phyloP scores from a whole-genome alignment of 2,329 filamentous ascomycete species.

The Elsinoe fawcettii region DNA sequence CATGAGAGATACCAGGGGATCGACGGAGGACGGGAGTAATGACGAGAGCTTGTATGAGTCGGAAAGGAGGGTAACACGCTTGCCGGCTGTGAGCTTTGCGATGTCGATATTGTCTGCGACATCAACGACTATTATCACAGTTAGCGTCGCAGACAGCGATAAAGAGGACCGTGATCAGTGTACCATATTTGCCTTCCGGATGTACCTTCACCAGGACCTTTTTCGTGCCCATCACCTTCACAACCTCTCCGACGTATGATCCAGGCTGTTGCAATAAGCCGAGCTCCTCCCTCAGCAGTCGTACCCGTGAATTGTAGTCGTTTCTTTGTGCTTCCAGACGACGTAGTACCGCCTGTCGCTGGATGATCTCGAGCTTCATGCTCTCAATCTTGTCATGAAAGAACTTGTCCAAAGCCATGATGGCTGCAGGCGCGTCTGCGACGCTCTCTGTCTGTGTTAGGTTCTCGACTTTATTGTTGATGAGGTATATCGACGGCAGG shows the following conservation, averaged over 20 bases:
- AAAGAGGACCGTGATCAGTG: constrained; percentile 25
- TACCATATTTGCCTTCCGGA: constrained; percentile 99
- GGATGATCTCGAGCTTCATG: constrained; percentile 99
- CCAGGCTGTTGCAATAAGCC: constrained; percentile 93
- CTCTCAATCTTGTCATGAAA: constrained; percentile 99
- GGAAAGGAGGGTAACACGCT: constrained; percentile 91
- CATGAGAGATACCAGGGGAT: constrained; percentile 97
- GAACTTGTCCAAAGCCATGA: constrained; percentile 98
- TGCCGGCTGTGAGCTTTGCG: constrained; percentile 89
- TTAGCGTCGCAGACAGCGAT: neutral
- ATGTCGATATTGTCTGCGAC: constrained; percentile 92
- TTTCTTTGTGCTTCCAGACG: constrained; percentile 96
- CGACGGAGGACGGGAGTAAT: constrained; percentile 95
- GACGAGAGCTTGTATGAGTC: constrained; percentile 99
- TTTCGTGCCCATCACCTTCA: constrained; percentile 99
- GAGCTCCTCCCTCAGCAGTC: constrained; percentile 87
- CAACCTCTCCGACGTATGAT: constrained; percentile 98
- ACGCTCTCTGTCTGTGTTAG: neutral
- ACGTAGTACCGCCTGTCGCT: constrained; percentile 90
- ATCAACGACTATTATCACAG: constrained; percentile 68
- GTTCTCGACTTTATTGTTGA: neutral
- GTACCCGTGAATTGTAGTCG: constrained; percentile 97
- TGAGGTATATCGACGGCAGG: neutral
- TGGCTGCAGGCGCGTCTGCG: constrained; percentile 32
- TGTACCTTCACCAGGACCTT: constrained; percentile 99